Evolutionary conservation across 2,329 filamentous ascomycete genomes (phyloP), one percentile per base, ranked within the genome.

Genomic region (Cytospora piceicola): DNA sequence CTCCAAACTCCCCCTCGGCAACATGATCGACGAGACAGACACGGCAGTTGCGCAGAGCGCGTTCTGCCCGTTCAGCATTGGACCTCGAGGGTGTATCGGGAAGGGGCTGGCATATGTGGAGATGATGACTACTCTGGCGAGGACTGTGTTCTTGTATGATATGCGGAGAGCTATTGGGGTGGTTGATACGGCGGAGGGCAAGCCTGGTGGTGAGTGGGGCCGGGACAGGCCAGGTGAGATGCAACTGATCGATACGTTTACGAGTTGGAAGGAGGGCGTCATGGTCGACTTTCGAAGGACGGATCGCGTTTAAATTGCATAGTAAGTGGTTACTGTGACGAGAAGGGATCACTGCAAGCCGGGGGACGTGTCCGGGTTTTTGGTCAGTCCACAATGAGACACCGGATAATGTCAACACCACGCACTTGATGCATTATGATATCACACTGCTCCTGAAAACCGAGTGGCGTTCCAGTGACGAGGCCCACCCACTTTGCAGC

Each of bases 61-160:
- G 0, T 94, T 91, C 77, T 92, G 89, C 68, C 90, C 92, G 1
- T 93, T 93, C 71, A 88, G 85, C 55, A 80, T 91, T 68, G 90
- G 90, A 0, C 87, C 89, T 0, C 79, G 90, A 14, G 88, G 88
- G 2, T 93, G 90, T 72, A 90, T 92, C 63, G 90, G 90, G 0
- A 92, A 91, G 80, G 83, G 84, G 0, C 76, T 91, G 54, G 88
- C 88, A 2, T 90, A 91, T 71, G 81, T 85, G 54, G 89, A 91
- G 79, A 85, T 91, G 83, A 85, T 80, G 60, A 83, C 85, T 6
- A 85, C 87, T 2, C 74, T 91, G 63, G 88, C 88, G 39, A 77
- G 88, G 17, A 79, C 87, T 24, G 72, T 91, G 66, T 90, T 80
- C 69, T 67, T 85, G 70, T 91, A 88, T 67, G 88, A 90, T 67